Base-by-base conservation (phyloP, 352 stramenopile genomes). In the Aphanomyces astaci region DNA sequence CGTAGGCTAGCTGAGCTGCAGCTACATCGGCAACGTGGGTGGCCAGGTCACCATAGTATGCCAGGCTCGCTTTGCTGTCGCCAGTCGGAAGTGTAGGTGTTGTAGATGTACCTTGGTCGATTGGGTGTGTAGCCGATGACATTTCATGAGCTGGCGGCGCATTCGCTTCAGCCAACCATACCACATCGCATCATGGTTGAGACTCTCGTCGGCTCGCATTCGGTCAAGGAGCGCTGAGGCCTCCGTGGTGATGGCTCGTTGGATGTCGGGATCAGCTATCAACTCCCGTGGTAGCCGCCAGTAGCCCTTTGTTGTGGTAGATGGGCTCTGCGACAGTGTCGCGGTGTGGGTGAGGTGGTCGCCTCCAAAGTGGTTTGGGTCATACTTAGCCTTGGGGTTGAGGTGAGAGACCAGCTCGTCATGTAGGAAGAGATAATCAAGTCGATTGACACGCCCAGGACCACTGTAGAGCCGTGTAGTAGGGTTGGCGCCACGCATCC, bases 381-480 rank as follows among this genome's bases (percentile, higher is more conserved):
- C 1, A 30, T 24, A 55, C 10, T 10, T 31, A 7, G 48, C 11
- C 10, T 25, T 11, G 10, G 10, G 27, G 48, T 55, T 10, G 48
- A 55, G 22, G 1, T 24, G n/a, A 24, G 28, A 15, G 10, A 5
- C 24, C 4, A 40, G n/a, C 15, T 43, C 64, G 17, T 30, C 39
- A 33, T 57, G 10, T 11, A 74, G 13, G 4, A 74, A 59, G 28
- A 76, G 36, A 66, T 73, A 78, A 51, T 75, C 70, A 0, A 78
- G 54, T 22, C 73, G 59, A n/a, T n/a, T 28, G 73, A 71, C n/a
- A 33, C 32, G 22, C 66, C 52, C 15, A 40, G 19, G 13, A 64
- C 63, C 17, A 59, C 54, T 3, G 65, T 57, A 33, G 64, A 70
- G 24, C 56, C 59, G 0, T 30, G n/a, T 1, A 19, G 3, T 2